Evolutionary conservation across 768 basidiomycete genomes (phyloP).

Genomic region (Plicaturopsis crispa): DNA sequence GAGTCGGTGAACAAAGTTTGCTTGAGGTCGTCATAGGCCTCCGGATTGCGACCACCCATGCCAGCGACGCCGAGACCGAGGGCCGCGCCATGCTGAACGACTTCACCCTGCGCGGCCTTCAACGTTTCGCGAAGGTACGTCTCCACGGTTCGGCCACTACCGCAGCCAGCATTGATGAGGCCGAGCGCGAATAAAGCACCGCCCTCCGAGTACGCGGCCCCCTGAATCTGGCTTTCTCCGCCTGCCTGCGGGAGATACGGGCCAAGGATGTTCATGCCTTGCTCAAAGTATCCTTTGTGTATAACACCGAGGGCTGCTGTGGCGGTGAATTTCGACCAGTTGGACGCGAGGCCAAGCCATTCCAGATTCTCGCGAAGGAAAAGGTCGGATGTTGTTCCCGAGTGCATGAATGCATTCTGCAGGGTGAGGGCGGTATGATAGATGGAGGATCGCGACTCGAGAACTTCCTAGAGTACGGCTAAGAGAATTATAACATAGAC

Average conservation of each 20-base stretch:
- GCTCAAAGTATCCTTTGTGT: conserved; percentile 92
- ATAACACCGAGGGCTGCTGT: conserved; percentile 97
- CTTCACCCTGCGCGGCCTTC: conserved; percentile 68
- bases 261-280: conserved; percentile 86
- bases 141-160: conserved; percentile 58
- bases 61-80: conserved; percentile 94
- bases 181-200: conserved; percentile 95
- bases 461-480: conserved; percentile 52
- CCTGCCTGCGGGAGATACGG: conserved; percentile 85
- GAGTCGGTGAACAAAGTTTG: conserved; percentile 87
- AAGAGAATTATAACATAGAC: neutral
- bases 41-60: conserved; percentile 85
- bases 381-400: conserved; percentile 92
- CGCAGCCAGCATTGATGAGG: conserved; percentile 88
- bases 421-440: conserved; percentile 96
- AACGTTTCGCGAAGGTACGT: conserved; percentile 76
- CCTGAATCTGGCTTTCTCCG: conserved; percentile 68
- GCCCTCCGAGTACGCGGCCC: conserved; percentile 88
- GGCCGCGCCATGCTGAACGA: conserved; percentile 96
- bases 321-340: conserved; percentile 98
- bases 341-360: conserved; percentile 90
- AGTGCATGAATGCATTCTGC: conserved; percentile 96
- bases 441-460: conserved; percentile 92
- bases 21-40: conserved; percentile 89
- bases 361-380: conserved; percentile 96